Evolutionary conservation across 148 eudicot genomes (phyloP).

Genomic region (Hydrangea macrophylla): DNA sequence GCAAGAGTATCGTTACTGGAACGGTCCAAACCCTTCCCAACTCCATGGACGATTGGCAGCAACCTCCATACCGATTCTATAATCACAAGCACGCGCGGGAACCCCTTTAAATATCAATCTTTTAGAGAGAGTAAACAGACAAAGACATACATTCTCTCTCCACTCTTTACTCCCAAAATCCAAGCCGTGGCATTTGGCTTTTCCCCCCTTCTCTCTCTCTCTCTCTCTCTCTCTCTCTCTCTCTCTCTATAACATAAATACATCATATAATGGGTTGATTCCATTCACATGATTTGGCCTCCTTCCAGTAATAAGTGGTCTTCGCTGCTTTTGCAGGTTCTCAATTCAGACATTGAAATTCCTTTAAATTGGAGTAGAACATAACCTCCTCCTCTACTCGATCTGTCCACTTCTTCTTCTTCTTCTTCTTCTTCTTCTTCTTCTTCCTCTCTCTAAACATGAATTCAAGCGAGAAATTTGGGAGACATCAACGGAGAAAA

Average conservation of each 20-base stretch:
- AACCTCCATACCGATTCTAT: background rate
- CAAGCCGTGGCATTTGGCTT: slow-evolving; percentile 34
- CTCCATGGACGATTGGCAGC: background rate
- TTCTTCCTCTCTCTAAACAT: background rate
- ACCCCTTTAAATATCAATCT: background rate
- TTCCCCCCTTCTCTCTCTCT: slow-evolving; percentile 10
- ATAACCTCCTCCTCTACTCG: too few species aligned
- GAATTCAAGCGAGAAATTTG: slow-evolving; percentile 12
- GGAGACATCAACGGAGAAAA: slow-evolving; percentile 21
- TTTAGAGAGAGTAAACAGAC: background rate
- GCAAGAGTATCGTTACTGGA: too few species aligned
- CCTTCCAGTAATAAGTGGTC: background rate
- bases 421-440: background rate
- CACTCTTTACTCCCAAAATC: slow-evolving; percentile 12
- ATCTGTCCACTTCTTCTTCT: too few species aligned
- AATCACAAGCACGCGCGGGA: slow-evolving; percentile 39
- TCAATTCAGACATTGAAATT: slow-evolving; percentile 22
- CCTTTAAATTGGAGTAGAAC: too few species aligned
- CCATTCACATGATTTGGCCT: slow-evolving; percentile 15
- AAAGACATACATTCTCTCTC: background rate
- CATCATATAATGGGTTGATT: too few species aligned
- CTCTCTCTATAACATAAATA: slow-evolving; percentile 12
- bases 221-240: slow-evolving; percentile 6
- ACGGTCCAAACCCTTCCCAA: too few species aligned
- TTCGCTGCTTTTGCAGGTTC: slow-evolving; percentile 32